These are phyloP conservation scores for Xylaria bambusicola DNA, from an alignment of 495 filamentous ascomycete species.

Conservation along the genomic window DNA sequence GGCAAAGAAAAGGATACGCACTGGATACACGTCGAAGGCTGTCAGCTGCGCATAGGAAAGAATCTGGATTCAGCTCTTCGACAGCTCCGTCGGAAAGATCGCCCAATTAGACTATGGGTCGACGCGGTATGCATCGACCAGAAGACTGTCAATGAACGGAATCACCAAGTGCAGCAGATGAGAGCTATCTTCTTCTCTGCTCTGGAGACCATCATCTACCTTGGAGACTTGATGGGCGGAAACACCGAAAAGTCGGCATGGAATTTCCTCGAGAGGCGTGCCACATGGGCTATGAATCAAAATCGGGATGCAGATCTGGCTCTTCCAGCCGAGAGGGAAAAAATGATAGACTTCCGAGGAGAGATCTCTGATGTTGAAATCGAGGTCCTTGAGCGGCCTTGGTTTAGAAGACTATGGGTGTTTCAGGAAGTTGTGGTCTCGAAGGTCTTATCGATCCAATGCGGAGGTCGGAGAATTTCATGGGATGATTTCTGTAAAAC, in stretches of 20 bases:
- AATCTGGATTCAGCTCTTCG: background rate
- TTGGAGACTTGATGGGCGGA: background rate
- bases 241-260: background rate
- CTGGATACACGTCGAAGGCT: background rate
- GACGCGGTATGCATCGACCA: slow-evolving; percentile 24
- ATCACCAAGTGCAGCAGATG: slow-evolving; percentile 18
- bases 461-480: background rate
- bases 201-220: background rate
- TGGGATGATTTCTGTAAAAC: slow-evolving; percentile 7
- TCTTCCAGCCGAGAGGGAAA: background rate
- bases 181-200: slow-evolving; percentile 10
- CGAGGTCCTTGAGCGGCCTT: background rate
- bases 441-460: background rate
- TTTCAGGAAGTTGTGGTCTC: slow-evolving; percentile 8
- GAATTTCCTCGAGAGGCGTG: background rate
- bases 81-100: background rate
- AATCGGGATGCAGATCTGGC: background rate
- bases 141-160: slow-evolving; percentile 16
- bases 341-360: background rate
- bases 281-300: background rate
- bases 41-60: background rate
- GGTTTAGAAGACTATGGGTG: background rate
- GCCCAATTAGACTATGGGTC: slow-evolving; percentile 13
- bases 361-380: background rate
- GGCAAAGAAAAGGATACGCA: background rate